Evolutionary conservation across 306 rosid species (phyloP), one percentile per base, ranked within the genome.

Genomic region (Trichosanthes truncata): DNA sequence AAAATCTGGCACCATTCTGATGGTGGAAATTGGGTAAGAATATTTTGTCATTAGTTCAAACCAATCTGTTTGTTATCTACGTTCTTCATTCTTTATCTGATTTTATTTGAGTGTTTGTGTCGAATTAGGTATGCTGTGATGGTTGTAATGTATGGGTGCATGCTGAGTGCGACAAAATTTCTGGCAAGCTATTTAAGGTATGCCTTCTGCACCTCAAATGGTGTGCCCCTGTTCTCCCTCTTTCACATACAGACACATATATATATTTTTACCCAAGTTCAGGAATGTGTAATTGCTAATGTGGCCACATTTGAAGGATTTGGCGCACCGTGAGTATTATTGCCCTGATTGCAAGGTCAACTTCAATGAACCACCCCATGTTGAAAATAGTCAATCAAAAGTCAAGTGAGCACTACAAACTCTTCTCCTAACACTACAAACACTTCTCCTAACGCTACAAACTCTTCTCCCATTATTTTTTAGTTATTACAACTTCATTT

Each of bases 111-210:
- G 67, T 29, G 41, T 26, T 26, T 72, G 59, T 53, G 55, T 78
- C 75, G 81, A 63, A 80, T 81, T 79, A 95, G 99, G 97, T 95
- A 46, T 91, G 96, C 79, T 95, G 99, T 82, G 99, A 95, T 84
- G 92, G 97, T 80, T 95, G 99, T 85, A 89, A 93, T 78, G 99
- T 95, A 77, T 95, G 97, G 99, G 97, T 95, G 80, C 99, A 95
- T 85, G 97, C 97, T 6, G 97, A 93, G 82, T 95, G 99, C 60
- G 99, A 82, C 78, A 86, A 87, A 78, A 91, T 93, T 49, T 84
- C 97, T 48, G 53, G 84, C 63, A 68, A 86, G 78, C 84, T 85
- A 73, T 84, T 95, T 68, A 91, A 93, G 99, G 99, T 95, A 31
- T 60, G 46, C 56, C 36, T 73, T 31, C 69, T 41, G 48, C 69